These are phyloP conservation scores for Prosopis cineraria DNA, from an alignment of 306 rosid genomes.

Conservation along the genomic window DNA sequence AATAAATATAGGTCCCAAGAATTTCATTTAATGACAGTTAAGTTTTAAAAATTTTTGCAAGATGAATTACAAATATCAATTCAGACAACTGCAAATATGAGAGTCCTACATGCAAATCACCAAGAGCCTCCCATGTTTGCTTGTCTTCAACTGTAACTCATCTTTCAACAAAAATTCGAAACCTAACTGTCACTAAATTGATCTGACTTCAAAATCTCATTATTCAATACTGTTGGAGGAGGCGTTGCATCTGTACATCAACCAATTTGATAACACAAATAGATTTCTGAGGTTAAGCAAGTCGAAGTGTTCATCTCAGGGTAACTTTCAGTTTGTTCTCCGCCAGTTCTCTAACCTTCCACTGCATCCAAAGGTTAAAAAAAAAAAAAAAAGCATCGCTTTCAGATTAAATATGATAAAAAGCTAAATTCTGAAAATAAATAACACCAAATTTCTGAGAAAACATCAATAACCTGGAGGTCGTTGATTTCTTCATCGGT, in stretches of 20 bases:
- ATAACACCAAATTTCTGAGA: constrained; percentile 5
- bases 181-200: neutral
- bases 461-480: constrained; percentile 49
- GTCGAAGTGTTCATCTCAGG: constrained; percentile 42
- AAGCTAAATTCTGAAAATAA: constrained; percentile 8
- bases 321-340: constrained; percentile 53
- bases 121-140: neutral
- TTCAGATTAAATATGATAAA: constrained; percentile 17
- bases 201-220: neutral
- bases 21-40: neutral
- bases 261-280: constrained; percentile 30
- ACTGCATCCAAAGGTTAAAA: constrained; percentile 38
- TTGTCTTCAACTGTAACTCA: constrained; percentile 22
- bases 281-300: constrained; percentile 4
- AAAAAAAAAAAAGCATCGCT: neutral
- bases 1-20: neutral
- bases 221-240: constrained; percentile 12
- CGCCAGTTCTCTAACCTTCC: constrained; percentile 61
- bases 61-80: neutral
- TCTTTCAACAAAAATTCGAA: neutral
- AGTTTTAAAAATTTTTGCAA: neutral
- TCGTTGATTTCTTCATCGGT: constrained; percentile 92
- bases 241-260: constrained; percentile 32
- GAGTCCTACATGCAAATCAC: neutral
- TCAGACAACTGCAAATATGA: neutral